These are phyloP conservation scores for Quercus tomentella DNA, from an alignment of 331 rosid species.

Conservation along the genomic window DNA sequence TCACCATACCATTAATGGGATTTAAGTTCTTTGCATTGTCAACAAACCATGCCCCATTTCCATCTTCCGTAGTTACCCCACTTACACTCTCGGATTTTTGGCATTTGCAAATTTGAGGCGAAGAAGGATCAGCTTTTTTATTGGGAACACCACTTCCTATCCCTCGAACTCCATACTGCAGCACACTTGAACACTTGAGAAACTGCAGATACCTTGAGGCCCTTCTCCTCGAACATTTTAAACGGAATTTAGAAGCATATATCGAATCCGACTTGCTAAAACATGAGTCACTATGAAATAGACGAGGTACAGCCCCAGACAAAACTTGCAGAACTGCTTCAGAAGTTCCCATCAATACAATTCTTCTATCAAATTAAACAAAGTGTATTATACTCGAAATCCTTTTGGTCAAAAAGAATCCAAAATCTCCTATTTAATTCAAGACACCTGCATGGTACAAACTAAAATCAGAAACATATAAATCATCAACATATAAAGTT, in stretches of 20 bases:
- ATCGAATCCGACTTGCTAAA: conserved; percentile 20
- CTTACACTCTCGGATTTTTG: conserved; percentile 45
- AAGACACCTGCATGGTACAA: neutral
- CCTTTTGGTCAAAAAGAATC: conserved; percentile 6
- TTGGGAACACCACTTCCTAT: conserved; percentile 19
- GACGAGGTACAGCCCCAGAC: conserved; percentile 37
- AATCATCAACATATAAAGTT: neutral
- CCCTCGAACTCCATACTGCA: conserved; percentile 24
- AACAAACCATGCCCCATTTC: conserved; percentile 44
- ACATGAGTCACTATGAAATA: conserved; percentile 21
- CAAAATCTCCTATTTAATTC: neutral
- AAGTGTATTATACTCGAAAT: neutral
- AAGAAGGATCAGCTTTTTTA: conserved; percentile 1
- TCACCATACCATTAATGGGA: conserved; percentile 26
- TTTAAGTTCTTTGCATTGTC: conserved; percentile 38
- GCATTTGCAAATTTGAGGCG: conserved; percentile 55
- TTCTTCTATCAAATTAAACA: conserved; percentile 8
- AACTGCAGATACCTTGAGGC: conserved; percentile 26
- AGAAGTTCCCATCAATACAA: conserved; percentile 37
- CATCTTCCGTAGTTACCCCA: conserved; percentile 39
- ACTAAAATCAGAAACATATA: neutral
- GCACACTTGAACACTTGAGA: conserved; percentile 31
- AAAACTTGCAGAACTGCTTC: conserved; percentile 49
- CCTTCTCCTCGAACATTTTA: conserved; percentile 39
- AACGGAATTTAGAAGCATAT: conserved; percentile 10